Evolutionary conservation across 73 alveolate genomes (phyloP).

Genomic region (Halteria grandinella): DNA sequence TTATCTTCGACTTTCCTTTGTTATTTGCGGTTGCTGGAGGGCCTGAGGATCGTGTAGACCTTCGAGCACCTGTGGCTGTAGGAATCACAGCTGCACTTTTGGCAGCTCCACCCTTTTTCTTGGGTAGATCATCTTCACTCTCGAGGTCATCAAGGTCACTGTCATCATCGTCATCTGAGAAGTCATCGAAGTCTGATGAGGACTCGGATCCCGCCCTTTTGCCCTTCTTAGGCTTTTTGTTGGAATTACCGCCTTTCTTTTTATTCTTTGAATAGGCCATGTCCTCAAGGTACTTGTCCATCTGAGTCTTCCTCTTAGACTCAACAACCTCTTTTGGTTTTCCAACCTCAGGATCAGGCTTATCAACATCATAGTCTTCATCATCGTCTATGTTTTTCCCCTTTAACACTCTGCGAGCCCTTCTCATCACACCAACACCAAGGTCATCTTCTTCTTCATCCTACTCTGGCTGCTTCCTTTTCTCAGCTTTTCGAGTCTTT

Average conservation of each 20-base stretch:
- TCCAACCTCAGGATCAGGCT: too few species aligned
- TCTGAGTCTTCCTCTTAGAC: slow-evolving; percentile 1
- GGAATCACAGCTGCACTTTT: background rate
- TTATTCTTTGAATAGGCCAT: slow-evolving; percentile 14
- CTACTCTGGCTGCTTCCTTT: background rate
- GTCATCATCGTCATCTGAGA: background rate
- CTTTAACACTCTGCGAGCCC: background rate
- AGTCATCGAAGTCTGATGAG: slow-evolving; percentile 9
- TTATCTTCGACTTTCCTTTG: background rate
- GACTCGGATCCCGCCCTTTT: slow-evolving; percentile 4
- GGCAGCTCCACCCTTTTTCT: background rate
- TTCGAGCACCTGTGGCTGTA: background rate
- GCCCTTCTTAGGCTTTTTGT: background rate
- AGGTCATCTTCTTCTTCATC: background rate
- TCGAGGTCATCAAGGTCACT: slow-evolving; percentile 17
- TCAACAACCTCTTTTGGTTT: background rate
- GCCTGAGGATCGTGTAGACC: background rate
- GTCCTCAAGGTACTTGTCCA: slow-evolving; percentile 13
- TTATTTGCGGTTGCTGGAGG: background rate
- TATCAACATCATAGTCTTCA: too few species aligned
- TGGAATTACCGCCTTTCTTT: background rate
- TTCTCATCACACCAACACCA: background rate
- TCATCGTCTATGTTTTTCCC: background rate
- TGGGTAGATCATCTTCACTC: background rate
- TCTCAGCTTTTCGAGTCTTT: background rate